phyloP scores from a whole-genome alignment of 352 stramenopile genomes.

The Phytopythium mirpurense region DNA sequence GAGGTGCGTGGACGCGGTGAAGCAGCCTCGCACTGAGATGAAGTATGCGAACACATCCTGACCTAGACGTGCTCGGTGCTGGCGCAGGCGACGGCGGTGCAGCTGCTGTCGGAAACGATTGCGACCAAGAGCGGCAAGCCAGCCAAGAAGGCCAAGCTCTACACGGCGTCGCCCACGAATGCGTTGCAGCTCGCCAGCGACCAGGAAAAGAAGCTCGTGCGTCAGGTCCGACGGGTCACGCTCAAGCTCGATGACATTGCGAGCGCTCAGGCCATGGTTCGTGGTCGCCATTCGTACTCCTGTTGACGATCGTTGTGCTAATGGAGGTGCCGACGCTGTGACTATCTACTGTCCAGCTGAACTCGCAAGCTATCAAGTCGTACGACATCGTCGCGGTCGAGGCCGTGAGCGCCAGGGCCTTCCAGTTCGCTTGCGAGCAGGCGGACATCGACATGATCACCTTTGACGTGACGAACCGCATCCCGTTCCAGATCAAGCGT shows the following conservation, averaged over 20 bases:
- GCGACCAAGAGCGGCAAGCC: constrained; percentile 22
- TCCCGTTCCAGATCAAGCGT: constrained; percentile 76
- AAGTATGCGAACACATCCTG: too few species aligned
- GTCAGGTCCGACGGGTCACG: constrained; percentile 68
- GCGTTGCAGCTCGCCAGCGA: constrained; percentile 28
- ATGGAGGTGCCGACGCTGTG: too few species aligned
- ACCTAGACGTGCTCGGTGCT: too few species aligned
- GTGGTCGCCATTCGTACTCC: neutral
- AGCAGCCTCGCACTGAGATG: too few species aligned
- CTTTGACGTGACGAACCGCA: constrained; percentile 72
- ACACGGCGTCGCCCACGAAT: constrained; percentile 33
- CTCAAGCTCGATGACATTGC: constrained; percentile 74
- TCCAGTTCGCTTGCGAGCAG: constrained; percentile 81
- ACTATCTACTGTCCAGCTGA: constrained; percentile 44
- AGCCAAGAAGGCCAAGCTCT: constrained; percentile 65
- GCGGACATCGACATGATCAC: constrained; percentile 77
- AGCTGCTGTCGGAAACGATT: neutral
- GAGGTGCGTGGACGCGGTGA: constrained; percentile 13
- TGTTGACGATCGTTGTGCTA: neutral
- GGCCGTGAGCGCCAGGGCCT: constrained; percentile 56
- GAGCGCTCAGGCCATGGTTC: constrained; percentile 51
- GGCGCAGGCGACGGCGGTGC: neutral
- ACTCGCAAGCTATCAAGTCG: constrained; percentile 45
- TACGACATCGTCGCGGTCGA: constrained; percentile 81
- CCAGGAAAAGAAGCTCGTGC: constrained; percentile 25